Evolutionary conservation across 108 stramenopile genomes (phyloP), one percentile per base, ranked within the genome.

Genomic region (Nitzschia sp.): DNA sequence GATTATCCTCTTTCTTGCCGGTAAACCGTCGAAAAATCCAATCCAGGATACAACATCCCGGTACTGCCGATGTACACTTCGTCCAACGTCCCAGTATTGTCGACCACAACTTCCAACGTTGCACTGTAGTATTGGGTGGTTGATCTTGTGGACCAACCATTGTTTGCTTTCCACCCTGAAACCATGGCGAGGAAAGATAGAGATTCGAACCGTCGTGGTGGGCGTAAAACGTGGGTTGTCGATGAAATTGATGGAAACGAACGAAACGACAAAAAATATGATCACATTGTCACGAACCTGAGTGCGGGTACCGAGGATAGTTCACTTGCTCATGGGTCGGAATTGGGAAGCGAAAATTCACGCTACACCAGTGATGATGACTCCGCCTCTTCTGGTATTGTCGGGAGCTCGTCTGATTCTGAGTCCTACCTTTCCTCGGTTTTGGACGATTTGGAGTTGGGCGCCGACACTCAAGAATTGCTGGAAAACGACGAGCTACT

Each of bases 361-460:
- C 48, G 19, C 4, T 41, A 41, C 38, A 41, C 41, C 1, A 34
- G 19, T 17, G 32, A 17, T 19, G 60, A 61, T n/a, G 60, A 61
- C 1, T 13, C 41, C 17, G 41, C 60, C n/a, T 38, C 53, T 8
- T n/a, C n/a, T n/a, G n/a, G n/a, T n/a, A n/a, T n/a, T n/a, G 32
- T 32, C 1, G 53, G 35, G 11, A 56, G 28, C 19, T 68, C 66
- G 1, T 56, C n/a, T 30, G 66, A 68, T 1, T 50, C 63, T 17
- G 54, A 68, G 23, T 44, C 60, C 11, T 13, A 61, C 26, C 19
- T 32, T 45, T 61, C 60, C 13, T 61, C 60, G 1, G 13, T 61
- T 23, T 22, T 38, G 19, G 64, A 66, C 9, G 5, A 17, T 5
- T 13, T 28, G 27, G 66, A 68, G n/a, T 25, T 45, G 21, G 61